Conservation (phyloP, 1,284 basidiomycete species). For the Agroathelia rolfsii region DNA sequence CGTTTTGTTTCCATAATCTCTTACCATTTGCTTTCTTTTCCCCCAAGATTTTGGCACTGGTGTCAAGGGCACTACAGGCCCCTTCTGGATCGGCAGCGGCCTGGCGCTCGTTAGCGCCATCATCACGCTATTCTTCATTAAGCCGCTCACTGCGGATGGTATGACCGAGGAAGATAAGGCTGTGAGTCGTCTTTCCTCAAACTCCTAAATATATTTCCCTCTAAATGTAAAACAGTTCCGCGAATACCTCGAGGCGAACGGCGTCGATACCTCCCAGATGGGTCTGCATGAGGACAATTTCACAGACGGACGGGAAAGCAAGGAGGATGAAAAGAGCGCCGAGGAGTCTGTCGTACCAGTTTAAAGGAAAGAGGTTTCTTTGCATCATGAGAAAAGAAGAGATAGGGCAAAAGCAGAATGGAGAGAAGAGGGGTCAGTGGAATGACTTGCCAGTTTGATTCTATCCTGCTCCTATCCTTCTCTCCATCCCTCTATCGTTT, state of each 20-base stretch:
- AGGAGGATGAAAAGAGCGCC: no score
- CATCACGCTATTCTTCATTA: constrained; percentile 68
- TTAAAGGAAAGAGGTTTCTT: no score
- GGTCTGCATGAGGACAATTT: constrained; percentile 29
- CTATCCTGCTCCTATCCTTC: no score
- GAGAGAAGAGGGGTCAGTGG: no score
- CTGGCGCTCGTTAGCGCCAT: constrained; percentile 56
- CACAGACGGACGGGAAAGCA: no score
- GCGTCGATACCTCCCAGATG: constrained; percentile 68
- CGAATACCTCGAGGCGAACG: constrained; percentile 64
- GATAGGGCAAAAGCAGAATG: no score
- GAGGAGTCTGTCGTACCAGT: no score
- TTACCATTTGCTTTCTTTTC: constrained; percentile 7
- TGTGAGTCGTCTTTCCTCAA: constrained; percentile 26
- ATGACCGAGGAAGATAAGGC: constrained; percentile 69
- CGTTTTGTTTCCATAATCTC: background rate
- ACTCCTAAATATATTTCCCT: background rate
- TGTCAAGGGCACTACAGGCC: constrained; percentile 59
- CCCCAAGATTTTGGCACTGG: constrained; percentile 47
- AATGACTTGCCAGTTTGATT: no score
- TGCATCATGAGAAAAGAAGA: no score
- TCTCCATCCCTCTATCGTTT: no score
- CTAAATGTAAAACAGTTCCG: constrained; percentile 47
- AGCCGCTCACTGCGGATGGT: constrained; percentile 66
- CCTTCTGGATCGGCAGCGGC: constrained; percentile 75